Percentiles rank a stretch among this genome's conserved stretches.
Evolutionary conservation across 2,329 filamentous ascomycete genomes (phyloP).

Genomic region (Dactylellina parvicollis): DNA sequence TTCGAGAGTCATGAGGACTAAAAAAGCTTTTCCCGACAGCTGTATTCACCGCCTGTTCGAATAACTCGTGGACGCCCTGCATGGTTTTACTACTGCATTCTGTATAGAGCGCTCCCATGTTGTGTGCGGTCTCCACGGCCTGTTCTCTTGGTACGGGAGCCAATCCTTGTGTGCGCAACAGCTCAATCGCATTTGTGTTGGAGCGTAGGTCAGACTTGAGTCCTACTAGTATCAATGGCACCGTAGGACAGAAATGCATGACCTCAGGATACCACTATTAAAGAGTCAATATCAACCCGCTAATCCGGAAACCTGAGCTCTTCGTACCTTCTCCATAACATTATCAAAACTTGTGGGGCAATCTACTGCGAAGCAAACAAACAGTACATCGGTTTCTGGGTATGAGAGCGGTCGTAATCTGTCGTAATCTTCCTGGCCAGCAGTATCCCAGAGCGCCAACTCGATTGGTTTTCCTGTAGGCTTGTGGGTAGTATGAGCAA

Average conservation of each 20-base stretch:
- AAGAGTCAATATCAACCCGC: conserved; percentile 14
- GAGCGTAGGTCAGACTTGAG: conserved; percentile 95
- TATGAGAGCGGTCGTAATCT: conserved; percentile 94
- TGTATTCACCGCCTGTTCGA: conserved; percentile 87
- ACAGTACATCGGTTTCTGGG: conserved; percentile 95
- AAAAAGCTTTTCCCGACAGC: conserved; percentile 78
- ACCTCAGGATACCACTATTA: conserved; percentile 97
- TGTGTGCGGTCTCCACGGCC: conserved; percentile 83
- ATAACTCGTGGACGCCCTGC: conserved; percentile 94
- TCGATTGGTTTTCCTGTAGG: conserved; percentile 93
- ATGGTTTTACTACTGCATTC: conserved; percentile 99
- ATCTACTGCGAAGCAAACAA: conserved; percentile 99
- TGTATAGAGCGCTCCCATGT: conserved; percentile 96
- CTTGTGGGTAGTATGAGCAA: conserved; percentile 91
- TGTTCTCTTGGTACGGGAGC: conserved; percentile 94
- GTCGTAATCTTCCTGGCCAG: conserved; percentile 98
- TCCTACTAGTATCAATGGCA: conserved; percentile 91
- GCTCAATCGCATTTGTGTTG: conserved; percentile 97
- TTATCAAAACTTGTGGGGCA: conserved; percentile 98
- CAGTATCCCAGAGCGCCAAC: conserved; percentile 97
- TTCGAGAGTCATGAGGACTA: conserved; percentile 9
- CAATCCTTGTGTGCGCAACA: conserved; percentile 96
- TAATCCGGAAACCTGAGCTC: conserved; percentile 8
- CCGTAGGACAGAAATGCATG: conserved; percentile 97
- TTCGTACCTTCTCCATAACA: conserved; percentile 92